Evolutionary conservation across 1,284 basidiomycete genomes (phyloP), one percentile per base, ranked within the genome.

Genomic region (Malassezia sp.): DNA sequence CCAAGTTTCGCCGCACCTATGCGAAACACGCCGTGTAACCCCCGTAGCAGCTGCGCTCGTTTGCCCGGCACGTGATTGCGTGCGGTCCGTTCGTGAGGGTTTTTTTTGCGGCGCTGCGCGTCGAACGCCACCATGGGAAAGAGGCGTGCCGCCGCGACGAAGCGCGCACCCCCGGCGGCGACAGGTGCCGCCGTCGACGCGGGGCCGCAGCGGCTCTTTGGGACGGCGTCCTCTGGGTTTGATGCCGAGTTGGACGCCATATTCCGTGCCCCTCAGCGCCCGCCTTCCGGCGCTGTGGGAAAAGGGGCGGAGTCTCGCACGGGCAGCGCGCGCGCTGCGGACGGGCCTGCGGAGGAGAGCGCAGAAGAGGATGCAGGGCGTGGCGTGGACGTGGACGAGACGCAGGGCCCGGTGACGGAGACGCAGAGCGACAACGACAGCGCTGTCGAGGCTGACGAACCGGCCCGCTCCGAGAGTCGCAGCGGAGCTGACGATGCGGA

Each of bases 1-100:
- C 78, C 66, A 90, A 89, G 75, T 93, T 83, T 80, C 78, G 93
- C 64, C 80, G 91, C 70, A 86, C 84, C 71, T 97, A 97, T 74
- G 61, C 34, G 17, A n/a, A 12, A 10, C 22, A 36, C 21, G 14
- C 34, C 5, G 37, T 28, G 14, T 45, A 37, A n/a, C 10, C 34
- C 18, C 36, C 37, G 26, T 38, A 38, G 37, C 20, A n/a, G 34
- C 14, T 11, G 12, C 17, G 15, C 3, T 18, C 10, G 30, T 32
- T 6, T 41, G 23, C 29, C 22, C 14, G 9, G 26, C 39, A 41
- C 39, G 39, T 41, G 39, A 41, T 41, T 7, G 26, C 26, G 26
- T 27, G 7, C 26, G 12, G 12, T 7, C 6, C 6, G 6, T 27
- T 27, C 26, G 26, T 12, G 7, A 12, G 26, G 7, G 7, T 7